Evolutionary conservation across 177 flowering plant species (phyloP).

Genomic region (Vitis hybrid): DNA sequence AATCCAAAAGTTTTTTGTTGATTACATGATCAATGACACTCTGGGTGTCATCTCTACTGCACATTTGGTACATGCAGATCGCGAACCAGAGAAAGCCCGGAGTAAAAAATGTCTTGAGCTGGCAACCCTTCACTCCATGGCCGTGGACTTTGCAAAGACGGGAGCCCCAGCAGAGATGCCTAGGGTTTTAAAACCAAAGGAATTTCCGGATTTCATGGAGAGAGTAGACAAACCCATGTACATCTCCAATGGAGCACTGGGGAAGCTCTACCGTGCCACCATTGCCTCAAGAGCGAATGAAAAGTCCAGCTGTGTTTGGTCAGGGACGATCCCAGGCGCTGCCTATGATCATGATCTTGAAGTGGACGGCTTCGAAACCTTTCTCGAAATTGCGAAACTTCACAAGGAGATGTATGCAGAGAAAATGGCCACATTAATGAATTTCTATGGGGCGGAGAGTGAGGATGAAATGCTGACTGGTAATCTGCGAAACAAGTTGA

Average conservation of each 20-base stretch:
- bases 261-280: constrained; percentile 81
- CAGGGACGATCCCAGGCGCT: constrained; percentile 30
- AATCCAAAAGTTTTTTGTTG: constrained; percentile 82
- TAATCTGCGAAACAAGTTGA: constrained; percentile 45
- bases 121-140: constrained; percentile 91
- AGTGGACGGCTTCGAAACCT: constrained; percentile 60
- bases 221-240: constrained; percentile 63
- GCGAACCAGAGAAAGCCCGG: constrained; percentile 71
- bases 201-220: constrained; percentile 93
- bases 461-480: constrained; percentile 88
- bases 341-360: constrained; percentile 69
- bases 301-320: constrained; percentile 23
- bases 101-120: constrained; percentile 73
- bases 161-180: constrained; percentile 99
- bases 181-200: constrained; percentile 59
- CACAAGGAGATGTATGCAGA: constrained; percentile 60
- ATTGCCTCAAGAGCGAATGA: constrained; percentile 15
- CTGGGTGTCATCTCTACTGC: constrained; percentile 82
- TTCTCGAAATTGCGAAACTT: constrained; percentile 47
- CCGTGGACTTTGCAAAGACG: constrained; percentile 96
- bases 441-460: constrained; percentile 54
- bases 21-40: constrained; percentile 88
- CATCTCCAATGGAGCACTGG: constrained; percentile 61
- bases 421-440: constrained; percentile 54
- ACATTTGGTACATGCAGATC: constrained; percentile 80